These are phyloP conservation scores for Mycena latifolia DNA, from an alignment of 768 basidiomycete genomes.

Conservation along the genomic window DNA sequence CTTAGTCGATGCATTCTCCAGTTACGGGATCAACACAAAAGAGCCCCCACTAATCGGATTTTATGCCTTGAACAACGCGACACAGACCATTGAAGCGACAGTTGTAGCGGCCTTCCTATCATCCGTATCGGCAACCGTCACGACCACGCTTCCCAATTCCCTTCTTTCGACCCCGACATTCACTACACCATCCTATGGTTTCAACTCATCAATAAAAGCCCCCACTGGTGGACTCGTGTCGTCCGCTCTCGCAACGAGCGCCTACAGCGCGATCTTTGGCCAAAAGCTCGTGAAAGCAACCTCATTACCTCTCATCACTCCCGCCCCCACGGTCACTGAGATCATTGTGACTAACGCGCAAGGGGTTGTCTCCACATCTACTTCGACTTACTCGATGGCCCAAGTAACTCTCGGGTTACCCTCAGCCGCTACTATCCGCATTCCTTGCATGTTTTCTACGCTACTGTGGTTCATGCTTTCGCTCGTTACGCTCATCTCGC, in stretches of 20 bases:
- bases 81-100: conserved; percentile 54
- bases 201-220: conserved; percentile 76
- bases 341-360: conserved; percentile 66
- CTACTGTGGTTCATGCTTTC: conserved; percentile 17
- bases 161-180: conserved; percentile 73
- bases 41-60: conserved; percentile 87
- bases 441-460: conserved; percentile 12
- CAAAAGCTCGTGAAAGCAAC: conserved; percentile 58
- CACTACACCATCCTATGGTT: conserved; percentile 72
- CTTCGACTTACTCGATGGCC: conserved; percentile 59
- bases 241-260: conserved; percentile 77
- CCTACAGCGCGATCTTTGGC: conserved; percentile 72
- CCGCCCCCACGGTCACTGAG: conserved; percentile 18
- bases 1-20: conserved; percentile 39
- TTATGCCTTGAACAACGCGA: conserved; percentile 68
- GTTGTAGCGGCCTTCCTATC: conserved; percentile 67
- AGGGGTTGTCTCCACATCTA: conserved; percentile 67
- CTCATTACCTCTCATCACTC: conserved; percentile 59
- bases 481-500: conserved; percentile 31
- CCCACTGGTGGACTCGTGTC: conserved; percentile 66
- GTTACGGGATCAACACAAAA: conserved; percentile 79
- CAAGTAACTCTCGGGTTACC: conserved; percentile 72
- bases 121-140: conserved; percentile 71
- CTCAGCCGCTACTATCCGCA: conserved; percentile 51
- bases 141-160: conserved; percentile 80